Evolutionary conservation across 2,329 filamentous ascomycete species (phyloP).

Genomic region (Sclerotinia trifoliorum): DNA sequence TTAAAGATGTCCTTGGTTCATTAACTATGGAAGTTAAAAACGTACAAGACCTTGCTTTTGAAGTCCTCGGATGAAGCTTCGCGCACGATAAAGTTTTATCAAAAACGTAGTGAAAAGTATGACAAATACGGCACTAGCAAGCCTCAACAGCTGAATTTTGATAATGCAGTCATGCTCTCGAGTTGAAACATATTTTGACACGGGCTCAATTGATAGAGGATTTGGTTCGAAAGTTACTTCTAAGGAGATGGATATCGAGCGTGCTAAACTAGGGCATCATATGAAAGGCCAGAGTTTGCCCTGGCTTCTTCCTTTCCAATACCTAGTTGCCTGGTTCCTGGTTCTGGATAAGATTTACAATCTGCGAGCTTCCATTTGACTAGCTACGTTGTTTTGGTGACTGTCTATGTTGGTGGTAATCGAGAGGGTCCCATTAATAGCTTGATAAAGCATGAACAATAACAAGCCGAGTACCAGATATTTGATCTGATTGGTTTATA

Average conservation of each 20-base stretch:
- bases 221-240: too few relatives aligned
- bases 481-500: neutral
- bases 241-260: too few relatives aligned
- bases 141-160: neutral
- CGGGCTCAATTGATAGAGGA: too few relatives aligned
- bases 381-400: neutral
- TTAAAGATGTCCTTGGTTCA: too few relatives aligned
- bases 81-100: slow-evolving; percentile 7
- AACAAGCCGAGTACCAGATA: neutral
- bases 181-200: too few relatives aligned
- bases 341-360: too few relatives aligned
- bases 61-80: neutral
- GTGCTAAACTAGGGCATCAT: too few relatives aligned
- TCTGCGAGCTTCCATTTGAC: neutral
- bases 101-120: neutral
- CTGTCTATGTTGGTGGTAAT: neutral
- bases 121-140: neutral
- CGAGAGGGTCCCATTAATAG: neutral
- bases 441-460: neutral
- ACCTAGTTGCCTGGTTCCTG: too few relatives aligned
- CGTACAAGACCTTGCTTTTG: slow-evolving; percentile 6
- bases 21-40: too few relatives aligned
- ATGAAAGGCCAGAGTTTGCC: too few relatives aligned
- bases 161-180: neutral
- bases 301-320: too few relatives aligned